Evolutionary conservation across 306 rosid species (phyloP).

Genomic region (Astragalus glycyphyllos): DNA sequence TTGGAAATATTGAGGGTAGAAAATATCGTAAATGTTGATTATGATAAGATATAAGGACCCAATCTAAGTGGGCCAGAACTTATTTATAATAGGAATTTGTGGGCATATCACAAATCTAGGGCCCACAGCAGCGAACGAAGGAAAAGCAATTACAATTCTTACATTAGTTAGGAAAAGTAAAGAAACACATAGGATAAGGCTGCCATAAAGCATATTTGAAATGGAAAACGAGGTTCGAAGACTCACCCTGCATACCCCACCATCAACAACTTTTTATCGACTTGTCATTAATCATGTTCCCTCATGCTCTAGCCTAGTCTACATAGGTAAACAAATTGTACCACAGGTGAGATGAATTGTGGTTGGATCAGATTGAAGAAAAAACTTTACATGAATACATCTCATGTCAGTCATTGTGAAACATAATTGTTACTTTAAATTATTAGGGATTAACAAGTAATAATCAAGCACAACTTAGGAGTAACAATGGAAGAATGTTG

Average conservation of each 20-base stretch:
- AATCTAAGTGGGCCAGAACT: constrained; percentile 33
- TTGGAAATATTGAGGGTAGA: too few species aligned
- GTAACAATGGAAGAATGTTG: too few species aligned
- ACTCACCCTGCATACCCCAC: constrained; percentile 12
- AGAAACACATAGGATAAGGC: constrained; percentile 39
- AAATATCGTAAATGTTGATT: constrained; percentile 8
- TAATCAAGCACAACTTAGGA: too few species aligned
- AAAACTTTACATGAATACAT: too few species aligned
- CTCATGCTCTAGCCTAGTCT: not conserved
- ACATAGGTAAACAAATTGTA: not conserved
- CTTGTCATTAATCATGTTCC: constrained; percentile 43
- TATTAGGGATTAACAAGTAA: too few species aligned
- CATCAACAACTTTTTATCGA: constrained; percentile 40
- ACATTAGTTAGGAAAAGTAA: constrained; percentile 25
- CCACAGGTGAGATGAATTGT: not conserved
- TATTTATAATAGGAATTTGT: constrained; percentile 31
- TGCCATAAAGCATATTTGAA: constrained; percentile 49
- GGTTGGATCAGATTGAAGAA: too few species aligned
- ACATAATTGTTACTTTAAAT: too few species aligned
- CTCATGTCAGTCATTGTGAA: too few species aligned
- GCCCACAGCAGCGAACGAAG: constrained; percentile 21
- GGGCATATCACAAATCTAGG: constrained; percentile 35
- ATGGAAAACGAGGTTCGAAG: constrained; percentile 31
- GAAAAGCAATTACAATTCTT: constrained; percentile 32
- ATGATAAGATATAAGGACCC: constrained; percentile 31